phyloP scores from a whole-genome alignment of 2,329 filamentous ascomycete genomes.

The Penicillium sp. region DNA sequence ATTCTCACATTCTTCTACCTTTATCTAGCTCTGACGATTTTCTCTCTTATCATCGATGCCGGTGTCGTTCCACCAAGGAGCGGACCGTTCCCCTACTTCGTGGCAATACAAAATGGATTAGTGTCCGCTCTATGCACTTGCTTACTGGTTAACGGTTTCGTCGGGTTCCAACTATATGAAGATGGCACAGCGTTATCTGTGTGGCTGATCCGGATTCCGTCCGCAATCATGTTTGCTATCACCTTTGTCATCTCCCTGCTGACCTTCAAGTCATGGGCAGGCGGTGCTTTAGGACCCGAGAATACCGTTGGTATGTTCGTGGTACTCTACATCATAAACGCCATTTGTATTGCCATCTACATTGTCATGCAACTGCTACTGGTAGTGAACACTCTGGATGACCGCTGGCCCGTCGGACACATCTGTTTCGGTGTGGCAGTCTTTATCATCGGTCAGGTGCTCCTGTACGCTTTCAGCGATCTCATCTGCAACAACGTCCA shows the following conservation, averaged over 20 bases:
- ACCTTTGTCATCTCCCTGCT: constrained; percentile 83
- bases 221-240: constrained; percentile 78
- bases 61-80: constrained; percentile 86
- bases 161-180: constrained; percentile 97
- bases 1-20: constrained; percentile 94
- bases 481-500: constrained; percentile 79
- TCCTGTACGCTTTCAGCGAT: constrained; percentile 86
- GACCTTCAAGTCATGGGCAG: constrained; percentile 89
- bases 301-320: constrained; percentile 89
- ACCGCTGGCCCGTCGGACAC: constrained; percentile 92
- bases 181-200: constrained; percentile 91
- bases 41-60: constrained; percentile 86
- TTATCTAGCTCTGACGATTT: constrained; percentile 85
- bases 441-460: constrained; percentile 86
- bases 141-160: constrained; percentile 94
- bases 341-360: constrained; percentile 81
- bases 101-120: constrained; percentile 81
- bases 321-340: constrained; percentile 88
- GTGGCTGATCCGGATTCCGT: constrained; percentile 83
- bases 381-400: constrained; percentile 85
- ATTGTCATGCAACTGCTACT: constrained; percentile 83
- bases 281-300: constrained; percentile 79
- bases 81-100: constrained; percentile 83
- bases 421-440: constrained; percentile 89
- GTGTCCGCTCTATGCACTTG: constrained; percentile 83